Percentiles rank a stretch among this genome's conserved stretches.
phyloP scores from a whole-genome alignment of 495 filamentous ascomycete species.

The Rostrohypoxylon terebratum region DNA sequence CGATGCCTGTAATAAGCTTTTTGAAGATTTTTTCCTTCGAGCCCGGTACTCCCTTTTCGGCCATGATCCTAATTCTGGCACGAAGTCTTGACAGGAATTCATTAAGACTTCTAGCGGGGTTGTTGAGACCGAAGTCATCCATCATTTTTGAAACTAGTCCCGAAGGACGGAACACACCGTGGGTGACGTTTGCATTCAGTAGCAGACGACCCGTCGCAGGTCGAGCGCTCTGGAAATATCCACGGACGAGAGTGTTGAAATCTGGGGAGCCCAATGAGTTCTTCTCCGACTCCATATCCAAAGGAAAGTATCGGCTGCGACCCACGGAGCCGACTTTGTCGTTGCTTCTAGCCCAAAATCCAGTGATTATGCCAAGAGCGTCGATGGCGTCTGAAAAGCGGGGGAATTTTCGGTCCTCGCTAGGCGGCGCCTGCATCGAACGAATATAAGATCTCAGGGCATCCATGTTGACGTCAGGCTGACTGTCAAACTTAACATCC shows the following conservation, averaged over 20 bases:
- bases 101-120: conserved; percentile 39
- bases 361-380: conserved; percentile 63
- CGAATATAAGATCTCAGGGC: conserved; percentile 65
- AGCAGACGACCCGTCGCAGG: conserved; percentile 72
- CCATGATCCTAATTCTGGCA: conserved; percentile 50
- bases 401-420: conserved; percentile 56
- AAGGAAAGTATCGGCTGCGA: conserved; percentile 58
- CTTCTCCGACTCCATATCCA: conserved; percentile 42
- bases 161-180: conserved; percentile 58
- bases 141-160: conserved; percentile 46
- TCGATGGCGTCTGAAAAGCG: conserved; percentile 58
- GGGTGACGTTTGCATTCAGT: conserved; percentile 68
- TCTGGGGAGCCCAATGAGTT: conserved; percentile 34
- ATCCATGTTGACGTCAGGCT: conserved; percentile 57
- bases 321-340: conserved; percentile 52
- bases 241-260: conserved; percentile 63
- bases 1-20: conserved; percentile 26
- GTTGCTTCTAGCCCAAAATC: conserved; percentile 54
- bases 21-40: conserved; percentile 51
- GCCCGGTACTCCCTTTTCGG: conserved; percentile 60
- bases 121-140: not conserved
- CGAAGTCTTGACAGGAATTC: conserved; percentile 61
- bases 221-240: conserved; percentile 76
- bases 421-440: conserved; percentile 53
- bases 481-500: conserved; percentile 59